Base-by-base conservation (phyloP, 2,329 filamentous ascomycete genomes). In the Colletotrichum echinochloae region DNA sequence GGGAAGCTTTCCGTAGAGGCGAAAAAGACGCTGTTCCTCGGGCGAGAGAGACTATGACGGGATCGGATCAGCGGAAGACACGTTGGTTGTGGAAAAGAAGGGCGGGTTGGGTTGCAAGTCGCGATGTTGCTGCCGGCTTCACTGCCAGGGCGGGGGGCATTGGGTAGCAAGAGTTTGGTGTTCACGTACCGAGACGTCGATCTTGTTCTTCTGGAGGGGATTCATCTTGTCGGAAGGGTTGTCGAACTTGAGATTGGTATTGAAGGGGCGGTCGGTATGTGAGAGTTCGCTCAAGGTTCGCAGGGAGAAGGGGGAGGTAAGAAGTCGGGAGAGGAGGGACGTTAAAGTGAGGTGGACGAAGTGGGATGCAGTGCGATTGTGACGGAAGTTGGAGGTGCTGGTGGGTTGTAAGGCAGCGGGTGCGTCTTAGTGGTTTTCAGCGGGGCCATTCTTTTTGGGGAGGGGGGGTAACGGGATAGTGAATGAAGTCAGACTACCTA, bases 171-270 rank as follows among this genome's bases (percentile, higher is more conserved):
- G 56, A 52, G 62, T 66, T 70, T 66, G 72, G 70, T 56, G 60
- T 57, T 33, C 35, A 89, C 93, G 86, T 85, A 98, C 96, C 87
- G 89, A 95, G 84, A 98, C 88, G 84, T 99, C 96, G 78, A 98
- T 89, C 88, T 99, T 98, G 88, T 98, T 98, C 89, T 97, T 95
- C 88, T 98, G 94, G 82, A 95, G 94, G 77, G 95, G 95, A 82
- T 98, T 98, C 94, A 98, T 97, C 74, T 76, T 86, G 82, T 54
- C 41, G 44, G 51, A 16, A 28, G 33, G 30, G n/a, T n/a, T 18
- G 18, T 57, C 39, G 49, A 54, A 35, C 41, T 59, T 33, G 52
- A 28, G 23, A 18, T 64, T 52, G 18, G n/a, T 12, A 12, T 6
- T 26, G 14, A 12, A 33, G n/a, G 30, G 28, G 33, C 18, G 37